Base-by-base conservation (phyloP, 2,329 filamentous ascomycete species). In the Cladosporium sp. region DNA sequence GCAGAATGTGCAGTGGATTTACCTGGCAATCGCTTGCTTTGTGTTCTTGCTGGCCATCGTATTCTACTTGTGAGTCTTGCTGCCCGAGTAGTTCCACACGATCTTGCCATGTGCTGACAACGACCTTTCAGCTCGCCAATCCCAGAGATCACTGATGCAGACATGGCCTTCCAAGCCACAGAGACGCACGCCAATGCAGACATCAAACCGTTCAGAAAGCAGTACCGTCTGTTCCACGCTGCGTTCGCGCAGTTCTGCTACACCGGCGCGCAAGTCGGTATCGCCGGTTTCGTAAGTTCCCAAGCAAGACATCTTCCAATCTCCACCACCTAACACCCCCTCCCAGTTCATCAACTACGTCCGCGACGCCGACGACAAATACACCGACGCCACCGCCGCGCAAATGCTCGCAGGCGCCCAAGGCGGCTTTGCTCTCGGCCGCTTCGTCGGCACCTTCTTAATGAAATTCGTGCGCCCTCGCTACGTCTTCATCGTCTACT, bases 171-270 rank as follows among this genome's bases (percentile, higher is more conserved):
- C 36, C 80, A 84, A 65, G 81, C 69, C 15, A 65, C 68, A 43
- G 67, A 69, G 28, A 67, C 65, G 1, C 63, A 71, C 25, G 66
- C 66, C 9, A 62, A 60, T 9, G 64, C 61, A 4, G 67, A 80
- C 55, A 70, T 76, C 25, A 77, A 80, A 57, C 82, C 83, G 0
- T 78, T 87, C 65, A 68, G 69, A 55, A 84, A 82, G 64, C 84
- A 87, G 70, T 91, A 88, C 72, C 84, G 84, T 22, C 79, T 92
- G 2, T 91, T 92, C 78, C 88, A 90, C 66, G 89, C 88, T 12
- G 83, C 88, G 0, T 83, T 86, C 65, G 87, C 88, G 0, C 89
- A 93, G 65, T 92, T 92, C 73, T 89, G 86, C 70, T 94, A 93
- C 71, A 88, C 89, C 0, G 89, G 89, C 50, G 84, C 88, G 0